Evolutionary conservation across 176 grass and related monocot genomes (phyloP).

Genomic region (Avena atlantica): DNA sequence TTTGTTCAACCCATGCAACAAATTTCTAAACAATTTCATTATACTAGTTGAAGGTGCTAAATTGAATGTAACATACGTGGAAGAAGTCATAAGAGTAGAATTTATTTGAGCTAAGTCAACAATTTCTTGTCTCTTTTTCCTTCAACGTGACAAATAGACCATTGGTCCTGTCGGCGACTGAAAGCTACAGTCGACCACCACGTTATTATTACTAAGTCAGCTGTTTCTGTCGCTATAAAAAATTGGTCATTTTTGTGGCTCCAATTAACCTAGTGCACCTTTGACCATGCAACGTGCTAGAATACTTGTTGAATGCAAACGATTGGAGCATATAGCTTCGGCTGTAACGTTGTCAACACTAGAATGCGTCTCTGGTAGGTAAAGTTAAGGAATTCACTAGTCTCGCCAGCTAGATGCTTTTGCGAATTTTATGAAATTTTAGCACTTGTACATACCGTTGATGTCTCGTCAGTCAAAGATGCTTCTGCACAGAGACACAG

Average conservation of each 20-base stretch:
- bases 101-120: too few species aligned
- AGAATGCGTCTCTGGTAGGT: background rate
- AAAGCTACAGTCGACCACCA: conserved; percentile 3
- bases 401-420: background rate
- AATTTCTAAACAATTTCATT: too few species aligned
- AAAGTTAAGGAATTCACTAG: background rate
- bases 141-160: background rate
- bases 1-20: too few species aligned
- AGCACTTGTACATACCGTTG: background rate
- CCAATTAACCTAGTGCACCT: background rate
- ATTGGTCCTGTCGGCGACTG: background rate
- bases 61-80: background rate
- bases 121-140: background rate
- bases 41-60: too few species aligned
- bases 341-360: background rate
- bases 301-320: background rate
- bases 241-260: background rate
- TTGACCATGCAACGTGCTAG: conserved; percentile 4
- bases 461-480: background rate
- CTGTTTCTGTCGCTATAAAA: background rate
- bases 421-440: background rate
- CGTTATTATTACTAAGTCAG: conserved; percentile 16
- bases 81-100: background rate
- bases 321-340: background rate
- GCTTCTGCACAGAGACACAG: background rate